Base-by-base conservation (phyloP, 352 stramenopile species). In the Thalassiosira mediterranea region DNA sequence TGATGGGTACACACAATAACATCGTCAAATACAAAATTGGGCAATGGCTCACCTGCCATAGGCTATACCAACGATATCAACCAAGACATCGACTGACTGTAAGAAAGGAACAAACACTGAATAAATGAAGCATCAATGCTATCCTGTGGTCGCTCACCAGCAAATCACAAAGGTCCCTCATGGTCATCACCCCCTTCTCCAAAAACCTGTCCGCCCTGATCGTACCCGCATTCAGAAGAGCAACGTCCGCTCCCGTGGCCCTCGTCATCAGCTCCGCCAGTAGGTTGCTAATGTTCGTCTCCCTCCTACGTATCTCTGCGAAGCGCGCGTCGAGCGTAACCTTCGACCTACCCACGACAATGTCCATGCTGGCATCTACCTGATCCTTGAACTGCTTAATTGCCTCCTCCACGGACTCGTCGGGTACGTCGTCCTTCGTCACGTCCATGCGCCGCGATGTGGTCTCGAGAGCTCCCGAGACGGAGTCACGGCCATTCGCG, bases 251-350 rank as follows among this genome's bases (percentile, higher is more conserved):
- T 38, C 53, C 53, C 0, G 64, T 79, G 32, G 68, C 57, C 38
- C 67, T 38, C 23, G 72, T 47, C 58, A 86, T 97, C 94, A 91
- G 51, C 61, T 90, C 80, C 11, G 79, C 69, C 0, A 91, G 31
- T 59, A 91, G 82, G 52, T 90, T 90, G 19, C 74, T 60, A 31
- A 89, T 38, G 57, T 91, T 91, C 1, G 86, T 92, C 51, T 91
- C 86, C 17, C 67, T 51, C 10, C 74, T 91, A 21, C 84, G 73
- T 26, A 91, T 71, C 17, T 49, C 28, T 15, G 17, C 34, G 34
- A 87, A 88, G 10, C 74, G 25, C 17, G 54, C 72, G 42, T 90
- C 84, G 11, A 90, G 59, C 13, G 46, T 49, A 26, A 88, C 79
- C n/a, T 72, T 81, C 15, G 62, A 61, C 25, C 68, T 34, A 15